Conservation (phyloP, 257 asterid genomes). For the Hygrophila difformis region DNA sequence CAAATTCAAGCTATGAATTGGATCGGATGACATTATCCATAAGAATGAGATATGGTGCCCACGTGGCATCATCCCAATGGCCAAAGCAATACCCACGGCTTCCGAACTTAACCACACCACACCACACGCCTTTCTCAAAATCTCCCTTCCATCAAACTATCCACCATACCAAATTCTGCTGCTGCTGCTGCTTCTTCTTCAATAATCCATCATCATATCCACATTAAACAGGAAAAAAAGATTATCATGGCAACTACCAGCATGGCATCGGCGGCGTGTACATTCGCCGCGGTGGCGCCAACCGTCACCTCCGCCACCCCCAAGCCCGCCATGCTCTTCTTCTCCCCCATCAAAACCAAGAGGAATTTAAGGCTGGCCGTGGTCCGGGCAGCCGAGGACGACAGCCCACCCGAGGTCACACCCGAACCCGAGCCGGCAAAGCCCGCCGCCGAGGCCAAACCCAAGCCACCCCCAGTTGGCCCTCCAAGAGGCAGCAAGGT, state of each 20-base stretch:
- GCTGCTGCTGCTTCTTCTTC: no score
- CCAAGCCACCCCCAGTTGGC: constrained; percentile 81
- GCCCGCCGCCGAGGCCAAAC: not conserved
- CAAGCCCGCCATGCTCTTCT: constrained; percentile 21
- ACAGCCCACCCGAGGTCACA: no score
- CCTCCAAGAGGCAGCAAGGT: constrained; percentile 89
- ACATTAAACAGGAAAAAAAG: no score
- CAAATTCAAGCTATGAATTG: no score
- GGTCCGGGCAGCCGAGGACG: constrained; percentile 46
- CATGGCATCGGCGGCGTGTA: constrained; percentile 64
- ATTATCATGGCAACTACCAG: constrained; percentile 59
- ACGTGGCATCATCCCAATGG: constrained; percentile 53
- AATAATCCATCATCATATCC: no score
- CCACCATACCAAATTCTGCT: constrained; percentile 15
- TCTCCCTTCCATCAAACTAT: constrained; percentile 32
- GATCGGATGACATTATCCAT: not conserved
- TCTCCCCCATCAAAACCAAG: constrained; percentile 37
- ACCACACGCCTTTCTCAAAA: constrained; percentile 32
- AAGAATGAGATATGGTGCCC: constrained; percentile 39
- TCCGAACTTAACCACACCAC: no score
- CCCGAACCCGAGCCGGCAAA: constrained; percentile 22
- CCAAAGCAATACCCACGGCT: constrained; percentile 19
- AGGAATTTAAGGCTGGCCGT: constrained; percentile 35
- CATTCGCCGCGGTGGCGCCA: constrained; percentile 47
- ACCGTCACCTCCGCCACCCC: constrained; percentile 24